Percentiles rank a stretch among this genome's conserved stretches.
phyloP scores from a whole-genome alignment of 441 rosid species.

The Brassica balearica region DNA sequence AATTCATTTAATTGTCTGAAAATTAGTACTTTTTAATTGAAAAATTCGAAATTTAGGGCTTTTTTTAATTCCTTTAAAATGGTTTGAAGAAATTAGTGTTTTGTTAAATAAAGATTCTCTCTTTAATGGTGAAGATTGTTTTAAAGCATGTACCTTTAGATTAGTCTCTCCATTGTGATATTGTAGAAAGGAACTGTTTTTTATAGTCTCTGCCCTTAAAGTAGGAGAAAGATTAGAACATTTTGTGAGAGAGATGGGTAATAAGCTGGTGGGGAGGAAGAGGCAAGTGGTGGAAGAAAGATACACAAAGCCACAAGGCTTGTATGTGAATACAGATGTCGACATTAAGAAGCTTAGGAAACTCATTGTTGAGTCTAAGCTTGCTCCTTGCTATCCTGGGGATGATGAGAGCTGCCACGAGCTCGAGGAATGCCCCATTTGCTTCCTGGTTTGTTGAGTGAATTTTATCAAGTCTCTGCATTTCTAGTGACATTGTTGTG shows the following conservation, averaged over 20 bases:
- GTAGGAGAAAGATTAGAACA: too few species aligned
- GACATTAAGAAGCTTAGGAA: constrained; percentile 94
- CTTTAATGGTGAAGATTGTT: too few species aligned
- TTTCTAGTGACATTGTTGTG: not conserved
- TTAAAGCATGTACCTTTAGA: too few species aligned
- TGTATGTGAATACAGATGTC: constrained; percentile 86
- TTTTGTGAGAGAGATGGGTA: too few species aligned
- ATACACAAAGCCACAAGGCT: constrained; percentile 92
- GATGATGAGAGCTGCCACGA: constrained; percentile 78
- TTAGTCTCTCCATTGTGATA: too few species aligned
- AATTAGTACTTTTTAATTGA: not conserved
- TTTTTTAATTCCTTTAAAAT: not conserved
- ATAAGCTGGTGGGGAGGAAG: constrained; percentile 88
- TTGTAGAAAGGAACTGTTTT: too few species aligned
- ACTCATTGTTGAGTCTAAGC: constrained; percentile 96
- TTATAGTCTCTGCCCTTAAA: too few species aligned
- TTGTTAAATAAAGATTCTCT: not conserved
- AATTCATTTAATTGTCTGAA: not conserved
- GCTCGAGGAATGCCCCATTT: constrained; percentile 96
- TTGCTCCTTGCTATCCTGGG: constrained; percentile 98
- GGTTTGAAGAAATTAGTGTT: constrained; percentile 32
- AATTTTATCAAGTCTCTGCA: not conserved
- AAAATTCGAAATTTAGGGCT: not conserved
- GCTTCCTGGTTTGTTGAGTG: constrained; percentile 78
- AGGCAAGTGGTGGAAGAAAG: constrained; percentile 92